Conservation (phyloP, 2,329 filamentous ascomycete genomes). For the Eutypa lata region DNA sequence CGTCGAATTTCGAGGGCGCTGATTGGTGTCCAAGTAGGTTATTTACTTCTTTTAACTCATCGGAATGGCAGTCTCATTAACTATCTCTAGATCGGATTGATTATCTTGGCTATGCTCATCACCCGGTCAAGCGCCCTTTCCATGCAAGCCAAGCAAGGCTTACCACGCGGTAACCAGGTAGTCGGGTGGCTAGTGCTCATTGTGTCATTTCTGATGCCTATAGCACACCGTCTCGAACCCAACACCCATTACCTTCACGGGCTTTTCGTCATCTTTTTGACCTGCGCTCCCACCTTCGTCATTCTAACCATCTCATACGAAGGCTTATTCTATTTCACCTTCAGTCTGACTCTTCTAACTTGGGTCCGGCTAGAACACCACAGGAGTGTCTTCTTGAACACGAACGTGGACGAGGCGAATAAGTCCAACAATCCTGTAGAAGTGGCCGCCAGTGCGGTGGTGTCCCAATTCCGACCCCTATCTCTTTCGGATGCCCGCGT, state of each 20-base stretch:
- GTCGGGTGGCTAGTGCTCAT: constrained; percentile 79
- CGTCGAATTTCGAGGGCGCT: constrained; percentile 55
- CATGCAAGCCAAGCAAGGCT: constrained; percentile 77
- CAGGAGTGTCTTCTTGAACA: constrained; percentile 51
- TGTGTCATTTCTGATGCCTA: constrained; percentile 75
- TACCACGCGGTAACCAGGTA: constrained; percentile 84
- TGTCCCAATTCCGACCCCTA: constrained; percentile 59
- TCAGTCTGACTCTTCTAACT: constrained; percentile 74
- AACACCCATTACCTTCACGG: constrained; percentile 89
- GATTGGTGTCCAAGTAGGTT: constrained; percentile 61
- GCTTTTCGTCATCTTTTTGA: constrained; percentile 82
- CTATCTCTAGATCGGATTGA: constrained; percentile 62
- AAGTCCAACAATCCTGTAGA: constrained; percentile 15
- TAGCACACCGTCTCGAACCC: constrained; percentile 75
- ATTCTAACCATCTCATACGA: constrained; percentile 97
- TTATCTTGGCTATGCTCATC: constrained; percentile 77
- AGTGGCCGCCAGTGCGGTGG: constrained; percentile 10
- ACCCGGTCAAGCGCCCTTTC: constrained; percentile 84
- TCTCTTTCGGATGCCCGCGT: constrained; percentile 81
- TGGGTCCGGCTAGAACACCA: constrained; percentile 93
- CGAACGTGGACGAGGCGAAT: constrained; percentile 15
- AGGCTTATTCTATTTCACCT: constrained; percentile 90
- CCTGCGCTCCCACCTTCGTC: constrained; percentile 90
- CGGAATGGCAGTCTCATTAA: constrained; percentile 8
- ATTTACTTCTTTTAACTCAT: neutral